A percentile compares a stretch with the other conserved stretches of the same genome.
Conservation (phyloP, 1,139 yeast genomes). For the Saccharomyces pastorianus region DNA sequence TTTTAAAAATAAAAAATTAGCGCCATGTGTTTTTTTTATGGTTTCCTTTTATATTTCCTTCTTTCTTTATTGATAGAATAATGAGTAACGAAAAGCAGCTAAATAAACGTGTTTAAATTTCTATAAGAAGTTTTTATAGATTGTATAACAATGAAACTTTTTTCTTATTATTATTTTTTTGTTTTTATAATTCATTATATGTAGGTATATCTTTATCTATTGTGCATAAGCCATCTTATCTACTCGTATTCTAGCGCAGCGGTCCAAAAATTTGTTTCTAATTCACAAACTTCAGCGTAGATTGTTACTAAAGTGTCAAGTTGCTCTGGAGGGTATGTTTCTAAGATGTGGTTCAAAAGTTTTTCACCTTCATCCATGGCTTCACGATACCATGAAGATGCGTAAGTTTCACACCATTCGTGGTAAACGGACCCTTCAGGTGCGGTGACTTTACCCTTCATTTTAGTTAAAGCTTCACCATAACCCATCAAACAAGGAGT, state of each 20-base stretch:
- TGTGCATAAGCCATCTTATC: neutral
- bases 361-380: slow-evolving; percentile 46
- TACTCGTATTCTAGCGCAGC: slow-evolving; percentile 26
- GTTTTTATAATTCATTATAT: neutral
- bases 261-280: slow-evolving; percentile 64
- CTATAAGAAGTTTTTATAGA: neutral
- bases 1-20: neutral
- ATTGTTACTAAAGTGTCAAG: slow-evolving; percentile 48
- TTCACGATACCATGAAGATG: slow-evolving; percentile 45
- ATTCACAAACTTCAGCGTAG: slow-evolving; percentile 48
- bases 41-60: neutral
- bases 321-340: slow-evolving; percentile 34
- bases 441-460: slow-evolving; percentile 17
- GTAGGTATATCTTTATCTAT: neutral
- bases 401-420: slow-evolving; percentile 55
- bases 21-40: neutral
- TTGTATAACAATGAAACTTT: neutral
- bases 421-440: slow-evolving; percentile 36
- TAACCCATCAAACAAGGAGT: slow-evolving; percentile 79
- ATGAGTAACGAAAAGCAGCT: neutral
- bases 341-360: slow-evolving; percentile 40
- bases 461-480: slow-evolving; percentile 37
- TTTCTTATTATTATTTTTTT: neutral
- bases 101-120: neutral
- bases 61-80: neutral